These are phyloP conservation scores for Inga oerstediana DNA, from an alignment of 306 rosid genomes.

Conservation along the genomic window DNA sequence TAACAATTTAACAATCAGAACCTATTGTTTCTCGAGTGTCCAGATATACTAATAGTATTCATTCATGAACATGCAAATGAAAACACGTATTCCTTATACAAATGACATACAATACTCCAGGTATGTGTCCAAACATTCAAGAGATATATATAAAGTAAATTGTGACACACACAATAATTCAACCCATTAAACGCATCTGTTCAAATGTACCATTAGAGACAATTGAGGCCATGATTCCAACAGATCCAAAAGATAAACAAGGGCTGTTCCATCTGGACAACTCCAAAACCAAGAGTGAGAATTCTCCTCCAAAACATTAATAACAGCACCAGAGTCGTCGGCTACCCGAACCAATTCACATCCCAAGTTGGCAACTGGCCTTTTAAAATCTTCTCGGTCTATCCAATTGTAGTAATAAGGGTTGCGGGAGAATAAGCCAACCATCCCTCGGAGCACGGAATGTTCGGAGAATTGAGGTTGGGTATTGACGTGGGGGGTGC, in stretches of 20 bases:
- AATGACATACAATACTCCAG: not conserved
- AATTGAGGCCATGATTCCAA: slow-evolving; percentile 56
- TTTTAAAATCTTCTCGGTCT: slow-evolving; percentile 18
- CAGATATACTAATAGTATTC: not conserved
- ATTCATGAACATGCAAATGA: slow-evolving; percentile 2
- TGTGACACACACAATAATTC: not conserved
- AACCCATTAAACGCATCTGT: not conserved
- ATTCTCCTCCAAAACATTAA: slow-evolving; percentile 36
- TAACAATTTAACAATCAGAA: not conserved
- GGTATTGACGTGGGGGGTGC: not conserved
- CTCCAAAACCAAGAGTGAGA: slow-evolving; percentile 26
- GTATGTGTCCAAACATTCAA: not conserved
- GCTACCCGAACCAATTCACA: slow-evolving; percentile 41
- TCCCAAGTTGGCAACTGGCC: slow-evolving; percentile 30
- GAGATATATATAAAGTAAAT: not conserved
- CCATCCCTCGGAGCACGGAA: slow-evolving; percentile 3
- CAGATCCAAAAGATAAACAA: slow-evolving; percentile 55
- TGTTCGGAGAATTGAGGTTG: not conserved
- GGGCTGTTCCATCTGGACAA: slow-evolving; percentile 20
- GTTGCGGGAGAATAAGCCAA: slow-evolving; percentile 35
- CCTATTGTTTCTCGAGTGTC: not conserved
- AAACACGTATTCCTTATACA: not conserved
- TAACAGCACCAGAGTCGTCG: slow-evolving; percentile 14
- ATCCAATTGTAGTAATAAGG: not conserved
- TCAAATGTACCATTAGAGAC: slow-evolving; percentile 52